Conservation (phyloP, 257 asterid species). For the Cordia subcordata region DNA sequence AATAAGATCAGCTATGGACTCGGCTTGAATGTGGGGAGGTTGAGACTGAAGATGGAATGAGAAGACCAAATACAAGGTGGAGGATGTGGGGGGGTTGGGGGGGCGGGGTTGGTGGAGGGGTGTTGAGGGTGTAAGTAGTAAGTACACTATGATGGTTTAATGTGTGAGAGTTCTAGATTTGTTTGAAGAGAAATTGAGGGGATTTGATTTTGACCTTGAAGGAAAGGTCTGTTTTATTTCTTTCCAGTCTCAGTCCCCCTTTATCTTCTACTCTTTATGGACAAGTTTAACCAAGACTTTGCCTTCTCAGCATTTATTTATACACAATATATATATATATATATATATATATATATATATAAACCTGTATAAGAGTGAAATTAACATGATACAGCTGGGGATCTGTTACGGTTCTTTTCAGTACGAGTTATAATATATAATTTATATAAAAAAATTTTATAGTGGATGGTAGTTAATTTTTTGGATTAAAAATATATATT, state of each 20-base stretch:
- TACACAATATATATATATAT: no score
- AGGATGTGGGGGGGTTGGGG: neutral
- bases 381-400: no score
- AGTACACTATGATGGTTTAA: neutral
- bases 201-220: conserved; percentile 32
- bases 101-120: neutral
- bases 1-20: conserved; percentile 48
- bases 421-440: no score
- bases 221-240: conserved; percentile 15
- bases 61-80: conserved; percentile 37
- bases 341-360: no score
- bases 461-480: no score
- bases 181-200: conserved; percentile 40
- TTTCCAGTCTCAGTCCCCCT: neutral
- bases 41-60: conserved; percentile 36
- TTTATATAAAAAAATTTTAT: no score
- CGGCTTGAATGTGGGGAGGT: conserved; percentile 58
- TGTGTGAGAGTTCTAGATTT: conserved; percentile 16
- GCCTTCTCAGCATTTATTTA: no score
- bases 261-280: conserved; percentile 9
- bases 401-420: no score
- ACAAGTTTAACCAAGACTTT: neutral
- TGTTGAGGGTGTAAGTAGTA: neutral
- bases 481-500: no score
- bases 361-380: no score